Conservation (phyloP, 495 filamentous ascomycete species). For the Hyaloscypha variabilis region DNA sequence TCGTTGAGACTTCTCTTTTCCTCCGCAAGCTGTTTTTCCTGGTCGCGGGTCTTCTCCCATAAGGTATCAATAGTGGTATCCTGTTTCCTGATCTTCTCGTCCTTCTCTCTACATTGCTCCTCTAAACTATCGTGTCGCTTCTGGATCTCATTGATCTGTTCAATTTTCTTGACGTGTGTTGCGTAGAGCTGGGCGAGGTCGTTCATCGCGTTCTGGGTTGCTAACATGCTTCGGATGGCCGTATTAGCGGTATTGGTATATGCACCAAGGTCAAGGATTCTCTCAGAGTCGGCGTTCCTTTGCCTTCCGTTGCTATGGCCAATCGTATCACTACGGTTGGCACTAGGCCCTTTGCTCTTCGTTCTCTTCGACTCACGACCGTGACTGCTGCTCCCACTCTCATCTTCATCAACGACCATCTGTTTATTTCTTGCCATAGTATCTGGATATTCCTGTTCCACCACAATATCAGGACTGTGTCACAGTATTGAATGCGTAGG, state of each 20-base stretch:
- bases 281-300: constrained; percentile 3
- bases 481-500: background rate
- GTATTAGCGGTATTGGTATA: constrained; percentile 11
- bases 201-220: constrained; percentile 18
- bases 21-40: background rate
- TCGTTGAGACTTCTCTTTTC: constrained; percentile 10
- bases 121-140: constrained; percentile 4
- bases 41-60: background rate
- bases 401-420: constrained; percentile 4
- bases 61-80: constrained; percentile 17
- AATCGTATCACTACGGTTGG: constrained; percentile 7
- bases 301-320: constrained; percentile 7
- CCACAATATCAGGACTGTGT: background rate
- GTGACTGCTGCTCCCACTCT: constrained; percentile 6
- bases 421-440: constrained; percentile 14
- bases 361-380: constrained; percentile 10
- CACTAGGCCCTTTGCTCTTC: constrained; percentile 4
- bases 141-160: constrained; percentile 14
- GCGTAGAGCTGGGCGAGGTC: constrained; percentile 12
- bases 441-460: constrained; percentile 6
- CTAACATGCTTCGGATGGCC: constrained; percentile 5
- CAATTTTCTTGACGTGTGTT: constrained; percentile 7
- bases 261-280: constrained; percentile 10
- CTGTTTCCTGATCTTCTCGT: constrained; percentile 20
- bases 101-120: constrained; percentile 18